These are phyloP conservation scores for Phytophthora ohioensis DNA, from an alignment of 352 stramenopile genomes.

Conservation along the genomic window DNA sequence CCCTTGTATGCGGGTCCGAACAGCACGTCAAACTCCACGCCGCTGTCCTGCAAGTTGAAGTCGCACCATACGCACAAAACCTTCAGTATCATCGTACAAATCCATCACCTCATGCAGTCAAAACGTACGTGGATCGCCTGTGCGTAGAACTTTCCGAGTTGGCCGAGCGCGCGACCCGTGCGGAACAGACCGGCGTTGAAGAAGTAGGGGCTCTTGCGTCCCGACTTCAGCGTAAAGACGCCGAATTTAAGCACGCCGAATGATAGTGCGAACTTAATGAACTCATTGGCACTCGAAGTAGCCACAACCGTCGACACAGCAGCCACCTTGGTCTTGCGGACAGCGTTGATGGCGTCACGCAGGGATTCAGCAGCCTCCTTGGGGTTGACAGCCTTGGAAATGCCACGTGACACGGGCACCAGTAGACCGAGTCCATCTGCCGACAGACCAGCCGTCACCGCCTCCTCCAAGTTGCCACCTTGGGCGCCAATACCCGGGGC, in stretches of 20 bases:
- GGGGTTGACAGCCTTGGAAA: constrained; percentile 93
- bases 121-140: constrained; percentile 88
- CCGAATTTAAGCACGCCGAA: constrained; percentile 98
- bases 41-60: constrained; percentile 66
- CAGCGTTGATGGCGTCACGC: constrained; percentile 95
- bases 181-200: constrained; percentile 99
- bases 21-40: constrained; percentile 97
- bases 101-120: constrained; percentile 3
- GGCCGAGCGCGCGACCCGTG: constrained; percentile 91
- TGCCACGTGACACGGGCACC: constrained; percentile 97
- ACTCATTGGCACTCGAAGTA: constrained; percentile 88
- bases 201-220: constrained; percentile 98
- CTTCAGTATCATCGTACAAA: constrained; percentile 14
- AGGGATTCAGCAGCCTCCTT: constrained; percentile 91
- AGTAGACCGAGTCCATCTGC: constrained; percentile 93
- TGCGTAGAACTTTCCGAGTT: constrained; percentile 96
- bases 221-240: constrained; percentile 98
- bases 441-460: constrained; percentile 79
- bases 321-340: constrained; percentile 68
- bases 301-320: constrained; percentile 10
- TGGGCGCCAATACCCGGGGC: constrained; percentile 97
- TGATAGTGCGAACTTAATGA: constrained; percentile 97
- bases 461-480: constrained; percentile 92
- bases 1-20: constrained; percentile 99
- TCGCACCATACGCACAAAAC: constrained; percentile 10